Evolutionary conservation across 257 asterid species (phyloP).

Genomic region (Datura wrightii): DNA sequence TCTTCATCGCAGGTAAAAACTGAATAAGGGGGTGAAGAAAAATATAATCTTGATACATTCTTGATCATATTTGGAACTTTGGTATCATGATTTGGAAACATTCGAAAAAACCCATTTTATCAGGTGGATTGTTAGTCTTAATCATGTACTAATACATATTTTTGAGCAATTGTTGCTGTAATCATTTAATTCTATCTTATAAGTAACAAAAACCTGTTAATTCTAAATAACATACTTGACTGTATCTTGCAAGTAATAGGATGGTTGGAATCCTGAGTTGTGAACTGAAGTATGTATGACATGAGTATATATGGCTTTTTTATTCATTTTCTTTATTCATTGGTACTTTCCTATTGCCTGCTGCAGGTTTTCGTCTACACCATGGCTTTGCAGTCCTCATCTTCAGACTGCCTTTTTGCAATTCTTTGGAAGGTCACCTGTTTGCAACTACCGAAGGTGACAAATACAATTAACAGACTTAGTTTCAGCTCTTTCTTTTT

Average conservation of each 20-base stretch:
- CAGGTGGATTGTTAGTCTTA: neutral
- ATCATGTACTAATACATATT: neutral
- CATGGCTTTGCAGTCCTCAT: conserved; percentile 95
- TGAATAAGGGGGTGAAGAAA: neutral
- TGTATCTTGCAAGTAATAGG: neutral
- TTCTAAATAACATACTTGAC: neutral
- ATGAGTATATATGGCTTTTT: neutral
- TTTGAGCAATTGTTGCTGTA: neutral
- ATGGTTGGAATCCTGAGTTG: neutral
- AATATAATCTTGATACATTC: neutral
- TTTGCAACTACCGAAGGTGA: conserved; percentile 71
- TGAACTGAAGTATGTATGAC: neutral
- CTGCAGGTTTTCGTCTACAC: conserved; percentile 76
- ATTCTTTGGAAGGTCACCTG: conserved; percentile 78
- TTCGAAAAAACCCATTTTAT: neutral
- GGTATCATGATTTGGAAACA: neutral
- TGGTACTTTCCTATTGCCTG: neutral
- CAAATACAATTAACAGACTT: conserved; percentile 21
- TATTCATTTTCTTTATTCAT: neutral
- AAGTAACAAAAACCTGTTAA: neutral
- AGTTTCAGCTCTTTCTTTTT: neutral
- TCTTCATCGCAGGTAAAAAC: conserved; percentile 75
- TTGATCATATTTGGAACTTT: neutral
- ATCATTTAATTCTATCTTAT: neutral
- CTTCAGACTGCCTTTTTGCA: conserved; percentile 76